Evolutionary conservation across 306 rosid species (phyloP).

Genomic region (Fragaria iinumae): DNA sequence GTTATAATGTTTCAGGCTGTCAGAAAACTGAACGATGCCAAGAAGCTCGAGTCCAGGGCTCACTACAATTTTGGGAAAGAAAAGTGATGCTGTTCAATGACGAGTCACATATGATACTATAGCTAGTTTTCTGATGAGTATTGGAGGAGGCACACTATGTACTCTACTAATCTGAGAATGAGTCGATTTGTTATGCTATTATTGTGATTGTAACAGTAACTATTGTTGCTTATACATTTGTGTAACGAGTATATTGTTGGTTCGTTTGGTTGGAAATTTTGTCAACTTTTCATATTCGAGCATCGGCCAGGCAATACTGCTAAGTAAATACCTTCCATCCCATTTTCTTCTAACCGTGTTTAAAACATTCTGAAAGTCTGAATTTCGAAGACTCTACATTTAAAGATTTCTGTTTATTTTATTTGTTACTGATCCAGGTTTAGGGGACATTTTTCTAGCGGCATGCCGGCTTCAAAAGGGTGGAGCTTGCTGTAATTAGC

Average conservation of each 20-base stretch:
- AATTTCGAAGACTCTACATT: too few relatives aligned
- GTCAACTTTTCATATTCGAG: not conserved
- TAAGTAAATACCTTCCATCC: too few relatives aligned
- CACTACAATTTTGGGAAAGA: conserved; percentile 89
- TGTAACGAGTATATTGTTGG: too few relatives aligned
- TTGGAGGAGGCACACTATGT: not conserved
- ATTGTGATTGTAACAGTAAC: not conserved
- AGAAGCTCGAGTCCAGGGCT: conserved; percentile 80
- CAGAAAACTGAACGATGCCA: conserved; percentile 62
- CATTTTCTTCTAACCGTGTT: too few relatives aligned
- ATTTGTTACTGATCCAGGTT: too few relatives aligned
- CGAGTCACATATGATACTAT: not conserved
- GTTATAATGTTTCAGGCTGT: conserved; percentile 58
- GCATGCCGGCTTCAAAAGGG: too few relatives aligned
- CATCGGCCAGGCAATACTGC: too few relatives aligned
- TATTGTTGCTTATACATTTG: not conserved
- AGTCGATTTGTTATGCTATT: not conserved
- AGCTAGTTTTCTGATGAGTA: not conserved
- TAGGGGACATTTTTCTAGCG: too few relatives aligned
- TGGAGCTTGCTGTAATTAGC: too few relatives aligned
- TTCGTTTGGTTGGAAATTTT: not conserved
- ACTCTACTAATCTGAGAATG: not conserved
- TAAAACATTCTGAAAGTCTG: too few relatives aligned
- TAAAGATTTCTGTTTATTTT: too few relatives aligned
- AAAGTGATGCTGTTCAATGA: conserved; percentile 10